Percentiles rank a stretch among this genome's conserved stretches.
Evolutionary conservation across 78 protist species (phyloP).

Genomic region (slime mould (Dictyostelium discoideum)): DNA sequence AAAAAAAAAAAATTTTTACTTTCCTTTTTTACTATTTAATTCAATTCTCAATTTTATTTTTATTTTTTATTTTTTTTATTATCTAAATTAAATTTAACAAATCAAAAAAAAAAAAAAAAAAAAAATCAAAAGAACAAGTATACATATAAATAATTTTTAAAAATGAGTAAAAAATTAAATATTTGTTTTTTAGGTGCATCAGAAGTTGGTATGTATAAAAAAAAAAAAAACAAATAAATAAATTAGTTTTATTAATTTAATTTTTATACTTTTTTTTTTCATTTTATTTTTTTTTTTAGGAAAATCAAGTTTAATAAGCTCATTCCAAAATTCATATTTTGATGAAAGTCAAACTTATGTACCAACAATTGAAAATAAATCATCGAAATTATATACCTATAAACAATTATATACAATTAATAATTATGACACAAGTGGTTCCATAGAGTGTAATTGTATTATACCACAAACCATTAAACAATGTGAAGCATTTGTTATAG

Average conservation of each 20-base stretch:
- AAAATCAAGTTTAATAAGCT: not conserved
- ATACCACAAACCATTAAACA: not conserved
- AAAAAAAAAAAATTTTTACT: too few relatives aligned
- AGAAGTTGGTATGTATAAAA: not conserved
- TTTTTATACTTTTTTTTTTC: not conserved
- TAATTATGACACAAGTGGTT: not conserved
- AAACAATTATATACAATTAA: not conserved
- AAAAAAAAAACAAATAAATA: not conserved
- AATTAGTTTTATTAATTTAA: not conserved
- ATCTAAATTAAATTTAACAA: not conserved
- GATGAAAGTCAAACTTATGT: not conserved
- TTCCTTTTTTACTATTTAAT: not conserved
- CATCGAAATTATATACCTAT: not conserved
- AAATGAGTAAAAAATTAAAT: not conserved
- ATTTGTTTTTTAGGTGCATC: not conserved
- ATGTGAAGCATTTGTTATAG: not conserved
- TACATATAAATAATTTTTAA: not conserved
- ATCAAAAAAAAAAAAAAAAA: not conserved
- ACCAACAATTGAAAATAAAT: conserved; percentile 4
- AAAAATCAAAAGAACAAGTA: too few relatives aligned
- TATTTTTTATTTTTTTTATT: too few relatives aligned
- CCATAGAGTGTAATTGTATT: not conserved
- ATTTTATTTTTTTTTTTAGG: not conserved
- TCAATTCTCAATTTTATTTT: too few relatives aligned
- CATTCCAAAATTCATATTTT: not conserved